Base-by-base conservation (phyloP, 305 asterid species). In the Salvia sclarea region DNA sequence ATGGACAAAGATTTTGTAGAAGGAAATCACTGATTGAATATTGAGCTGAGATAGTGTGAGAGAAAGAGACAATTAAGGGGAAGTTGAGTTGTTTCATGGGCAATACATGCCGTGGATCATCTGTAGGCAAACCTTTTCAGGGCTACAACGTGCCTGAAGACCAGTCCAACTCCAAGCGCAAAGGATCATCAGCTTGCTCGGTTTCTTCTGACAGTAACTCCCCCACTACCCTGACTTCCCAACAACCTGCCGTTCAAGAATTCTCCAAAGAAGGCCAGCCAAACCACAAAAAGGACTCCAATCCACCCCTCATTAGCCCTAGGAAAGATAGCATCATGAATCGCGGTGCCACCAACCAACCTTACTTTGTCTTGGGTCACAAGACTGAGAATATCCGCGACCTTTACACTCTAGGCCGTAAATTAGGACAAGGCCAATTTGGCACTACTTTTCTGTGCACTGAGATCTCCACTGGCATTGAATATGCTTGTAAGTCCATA, bases 41-140 rank as follows among this genome's bases (percentile, higher is more conserved):
- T 52, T 74, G 74, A 76, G 80, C 71, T 69, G 80, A 63, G 35
- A 63, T 16, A 50, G 69, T 1, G 52, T 1, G 21, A 2, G 55
- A 11, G 59, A n/a, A n/a, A 63, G 47, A 4, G 10, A 30, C 52
- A 5, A 47, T 41, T 25, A 30, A 30, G 73, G 78, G 81, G 77
- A 38, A 59, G 25, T 78, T 74, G 64, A 66, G 76, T 78, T 75
- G 95, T 85, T 90, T 88, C 82, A 90, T 90, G 97, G 97, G 97
- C 90, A 90, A 90, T 78, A 86, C 95, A 82, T 90, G 97, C 90
- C 94, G 95, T 79, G 94, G 95, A 81, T 86, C 97, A 85, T 86
- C 87, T 50, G 76, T 82, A 53, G 83, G 77, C 73, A 85, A 83
- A 79, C 66, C 86, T 57, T 80, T 74, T 58, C 82, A 78, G 85